Percentiles rank a stretch among this genome's conserved stretches.
These are phyloP conservation scores for Starmerella ratchasimensis DNA, from an alignment of 805 yeast genomes.

Conservation along the genomic window DNA sequence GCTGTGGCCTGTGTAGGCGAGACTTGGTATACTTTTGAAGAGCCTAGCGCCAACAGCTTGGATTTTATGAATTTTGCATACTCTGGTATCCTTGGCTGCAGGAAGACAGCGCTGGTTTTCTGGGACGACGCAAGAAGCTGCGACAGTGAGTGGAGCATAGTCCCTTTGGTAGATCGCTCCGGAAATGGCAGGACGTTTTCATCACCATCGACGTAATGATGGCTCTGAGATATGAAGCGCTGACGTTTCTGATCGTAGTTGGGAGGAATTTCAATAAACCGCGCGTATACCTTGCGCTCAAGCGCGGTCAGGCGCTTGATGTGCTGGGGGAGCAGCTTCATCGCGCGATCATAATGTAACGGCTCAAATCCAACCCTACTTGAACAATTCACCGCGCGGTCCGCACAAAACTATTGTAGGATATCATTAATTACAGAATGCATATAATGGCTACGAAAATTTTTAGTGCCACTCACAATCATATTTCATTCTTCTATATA, in stretches of 20 bases:
- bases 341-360: no score
- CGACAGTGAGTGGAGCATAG: slow-evolving; percentile 12
- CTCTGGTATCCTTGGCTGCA: slow-evolving; percentile 2
- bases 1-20: slow-evolving; percentile 11
- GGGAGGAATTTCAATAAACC: slow-evolving; percentile 6
- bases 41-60: slow-evolving; percentile 11
- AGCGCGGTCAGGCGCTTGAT: slow-evolving; percentile 8
- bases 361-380: no score
- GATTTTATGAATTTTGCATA: slow-evolving; percentile 4
- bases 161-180: slow-evolving; percentile 15
- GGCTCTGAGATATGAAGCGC: slow-evolving; percentile 9
- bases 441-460: no score
- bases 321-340: slow-evolving; percentile 13
- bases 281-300: slow-evolving; percentile 9
- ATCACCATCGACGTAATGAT: slow-evolving; percentile 13
- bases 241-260: not conserved
- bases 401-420: no score
- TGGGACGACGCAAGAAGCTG: slow-evolving; percentile 3
- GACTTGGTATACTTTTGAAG: slow-evolving; percentile 5
- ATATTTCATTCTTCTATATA: no score
- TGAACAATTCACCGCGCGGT: no score
- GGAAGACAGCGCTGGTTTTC: slow-evolving; percentile 6
- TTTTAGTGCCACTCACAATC: no score
- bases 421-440: no score
- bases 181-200: slow-evolving; percentile 19